A percentile compares a stretch with the other conserved stretches of the same genome.
These are phyloP conservation scores for Phytophthora rubi DNA, from an alignment of 352 stramenopile genomes.

Conservation along the genomic window DNA sequence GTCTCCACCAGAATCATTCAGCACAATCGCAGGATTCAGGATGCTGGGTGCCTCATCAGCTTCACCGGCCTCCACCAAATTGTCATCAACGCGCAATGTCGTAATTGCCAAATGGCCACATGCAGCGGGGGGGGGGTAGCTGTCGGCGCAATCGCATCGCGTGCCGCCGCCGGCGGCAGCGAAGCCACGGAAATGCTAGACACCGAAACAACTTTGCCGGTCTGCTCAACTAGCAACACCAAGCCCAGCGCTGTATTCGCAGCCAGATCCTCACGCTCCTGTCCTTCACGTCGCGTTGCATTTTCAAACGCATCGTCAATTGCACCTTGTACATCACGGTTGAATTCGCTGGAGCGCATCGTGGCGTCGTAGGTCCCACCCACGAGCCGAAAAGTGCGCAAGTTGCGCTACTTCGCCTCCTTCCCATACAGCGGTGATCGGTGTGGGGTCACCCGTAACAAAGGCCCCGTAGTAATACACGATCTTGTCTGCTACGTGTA, in stretches of 20 bases:
- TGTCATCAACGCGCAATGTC: background rate
- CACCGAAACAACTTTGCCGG: background rate
- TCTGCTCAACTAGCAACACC: background rate
- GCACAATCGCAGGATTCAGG: background rate
- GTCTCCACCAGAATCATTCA: background rate
- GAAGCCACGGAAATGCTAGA: background rate
- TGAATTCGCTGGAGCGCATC: background rate
- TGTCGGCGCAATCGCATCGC: background rate
- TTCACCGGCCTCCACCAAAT: background rate
- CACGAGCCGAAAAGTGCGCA: background rate
- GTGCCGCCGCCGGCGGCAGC: background rate
- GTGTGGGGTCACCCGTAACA: slow-evolving; percentile 1
- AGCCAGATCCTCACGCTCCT: background rate
- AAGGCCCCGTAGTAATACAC: slow-evolving; percentile 9
- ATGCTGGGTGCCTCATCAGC: background rate
- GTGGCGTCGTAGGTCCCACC: background rate
- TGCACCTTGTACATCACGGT: background rate
- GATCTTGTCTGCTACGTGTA: slow-evolving; percentile 3
- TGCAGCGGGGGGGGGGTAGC: background rate
- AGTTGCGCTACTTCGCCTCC: background rate
- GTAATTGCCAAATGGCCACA: background rate
- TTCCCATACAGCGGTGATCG: background rate
- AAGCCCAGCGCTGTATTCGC: background rate
- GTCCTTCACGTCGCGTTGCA: background rate
- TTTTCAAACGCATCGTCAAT: background rate